A percentile compares a stretch with the other conserved stretches of the same genome.
Evolutionary conservation across 805 yeast species (phyloP).

Genomic region (Teunomyces funiuensis): DNA sequence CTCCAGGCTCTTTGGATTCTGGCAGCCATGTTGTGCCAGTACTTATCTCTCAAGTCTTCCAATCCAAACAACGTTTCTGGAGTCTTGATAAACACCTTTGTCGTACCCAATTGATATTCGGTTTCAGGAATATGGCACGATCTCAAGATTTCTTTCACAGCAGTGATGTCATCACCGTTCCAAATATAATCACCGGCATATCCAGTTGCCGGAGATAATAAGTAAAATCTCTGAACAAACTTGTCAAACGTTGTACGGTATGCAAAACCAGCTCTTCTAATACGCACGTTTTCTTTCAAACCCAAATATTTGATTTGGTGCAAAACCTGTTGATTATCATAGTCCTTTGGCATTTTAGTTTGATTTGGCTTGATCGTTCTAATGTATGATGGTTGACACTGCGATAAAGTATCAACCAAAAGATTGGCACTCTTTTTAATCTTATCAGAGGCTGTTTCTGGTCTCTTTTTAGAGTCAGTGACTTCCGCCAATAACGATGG

Average conservation of each 20-base stretch:
- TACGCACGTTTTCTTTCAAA: conserved; percentile 92
- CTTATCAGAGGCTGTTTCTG: conserved; percentile 95
- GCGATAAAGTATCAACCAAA: conserved; percentile 83
- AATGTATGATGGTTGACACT: conserved; percentile 92
- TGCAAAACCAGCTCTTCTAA: conserved; percentile 98
- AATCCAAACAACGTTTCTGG: conserved; percentile 95
- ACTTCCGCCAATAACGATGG: conserved; percentile 33
- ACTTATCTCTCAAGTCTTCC: conserved; percentile 94
- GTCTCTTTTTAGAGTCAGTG: conserved; percentile 67
- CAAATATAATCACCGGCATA: conserved; percentile 79
- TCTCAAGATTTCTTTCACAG: conserved; percentile 49
- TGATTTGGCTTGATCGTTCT: conserved; percentile 98
- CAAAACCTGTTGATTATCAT: conserved; percentile 82
- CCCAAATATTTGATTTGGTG: conserved; percentile 97
- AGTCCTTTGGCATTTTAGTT: conserved; percentile 85
- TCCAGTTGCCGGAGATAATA: conserved; percentile 84
- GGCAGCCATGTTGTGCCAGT: conserved; percentile 98
- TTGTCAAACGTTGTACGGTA: conserved; percentile 95
- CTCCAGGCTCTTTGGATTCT: conserved; percentile 97
- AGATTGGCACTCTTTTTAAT: conserved; percentile 90
- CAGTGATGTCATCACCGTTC: conserved; percentile 54
- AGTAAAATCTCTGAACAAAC: conserved; percentile 90
- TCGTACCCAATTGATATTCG: conserved; percentile 89
- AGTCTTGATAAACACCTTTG: conserved; percentile 91
- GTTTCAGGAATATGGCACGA: conserved; percentile 66